Conservation (phyloP, 257 asterid genomes). For the Orobanche coerulescens region DNA sequence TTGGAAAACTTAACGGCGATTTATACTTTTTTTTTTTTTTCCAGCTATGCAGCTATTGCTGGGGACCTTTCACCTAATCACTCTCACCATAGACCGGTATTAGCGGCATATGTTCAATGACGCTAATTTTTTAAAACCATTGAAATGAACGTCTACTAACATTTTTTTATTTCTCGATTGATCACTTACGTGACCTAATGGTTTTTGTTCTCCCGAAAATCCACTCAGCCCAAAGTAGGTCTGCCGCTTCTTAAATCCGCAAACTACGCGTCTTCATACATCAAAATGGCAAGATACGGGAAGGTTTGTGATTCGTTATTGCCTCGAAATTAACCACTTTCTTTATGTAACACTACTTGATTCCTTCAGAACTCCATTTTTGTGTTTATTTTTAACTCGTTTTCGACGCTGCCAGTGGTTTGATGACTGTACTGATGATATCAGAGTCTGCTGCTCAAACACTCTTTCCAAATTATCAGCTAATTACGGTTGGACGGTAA, state of each 20-base stretch:
- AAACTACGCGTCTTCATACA: conserved; percentile 25
- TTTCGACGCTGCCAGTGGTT: conserved; percentile 59
- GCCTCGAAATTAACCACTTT: too few relatives aligned
- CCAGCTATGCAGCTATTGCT: conserved; percentile 84
- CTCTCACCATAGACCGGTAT: conserved; percentile 29
- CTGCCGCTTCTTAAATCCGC: conserved; percentile 59
- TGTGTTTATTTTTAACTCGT: neutral
- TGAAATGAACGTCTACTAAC: too few relatives aligned
- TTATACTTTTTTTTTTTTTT: too few relatives aligned
- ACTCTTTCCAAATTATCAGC: conserved; percentile 46
- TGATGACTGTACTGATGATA: conserved; percentile 67
- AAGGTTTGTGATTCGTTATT: conserved; percentile 38
- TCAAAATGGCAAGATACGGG: conserved; percentile 66
- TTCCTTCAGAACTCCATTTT: neutral
- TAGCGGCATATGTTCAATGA: neutral
- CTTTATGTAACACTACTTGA: neutral
- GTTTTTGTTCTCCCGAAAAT: neutral
- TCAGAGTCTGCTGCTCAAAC: conserved; percentile 56
- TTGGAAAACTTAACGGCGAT: neutral
- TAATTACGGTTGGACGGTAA: conserved; percentile 76
- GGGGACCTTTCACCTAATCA: conserved; percentile 39
- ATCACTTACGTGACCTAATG: neutral
- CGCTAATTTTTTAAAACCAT: too few relatives aligned
- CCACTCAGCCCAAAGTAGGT: conserved; percentile 46
- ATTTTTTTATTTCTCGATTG: too few relatives aligned